Conservation (phyloP, 2,329 filamentous ascomycete genomes). For the Claviceps spartinae region DNA sequence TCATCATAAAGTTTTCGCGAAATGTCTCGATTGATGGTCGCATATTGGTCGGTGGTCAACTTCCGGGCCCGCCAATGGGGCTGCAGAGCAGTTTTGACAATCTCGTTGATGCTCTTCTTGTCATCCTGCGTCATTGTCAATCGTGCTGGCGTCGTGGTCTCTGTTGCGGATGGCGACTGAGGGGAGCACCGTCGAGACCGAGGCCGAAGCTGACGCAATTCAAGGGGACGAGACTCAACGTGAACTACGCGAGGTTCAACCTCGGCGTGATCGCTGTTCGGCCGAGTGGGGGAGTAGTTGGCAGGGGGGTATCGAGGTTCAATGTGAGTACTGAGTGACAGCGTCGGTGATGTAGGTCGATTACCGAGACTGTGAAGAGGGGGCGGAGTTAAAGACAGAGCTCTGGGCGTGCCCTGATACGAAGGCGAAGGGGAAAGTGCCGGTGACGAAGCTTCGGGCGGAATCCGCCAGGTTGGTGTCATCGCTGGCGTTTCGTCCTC, state of each 20-base stretch:
- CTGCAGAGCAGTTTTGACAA: slow-evolving; percentile 72
- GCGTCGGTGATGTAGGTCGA: slow-evolving; percentile 50
- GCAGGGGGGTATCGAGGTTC: slow-evolving; percentile 62
- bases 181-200: slow-evolving; percentile 24
- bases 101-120: slow-evolving; percentile 78
- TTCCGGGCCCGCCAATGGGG: slow-evolving; percentile 70
- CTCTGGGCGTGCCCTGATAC: slow-evolving; percentile 52
- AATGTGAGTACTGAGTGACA: slow-evolving; percentile 56
- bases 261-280: slow-evolving; percentile 32
- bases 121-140: slow-evolving; percentile 58
- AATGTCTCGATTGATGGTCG: slow-evolving; percentile 78
- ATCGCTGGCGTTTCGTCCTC: slow-evolving; percentile 36
- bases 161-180: slow-evolving; percentile 30
- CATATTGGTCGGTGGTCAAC: slow-evolving; percentile 81
- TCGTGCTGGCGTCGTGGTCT: slow-evolving; percentile 56
- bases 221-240: slow-evolving; percentile 22
- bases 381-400: slow-evolving; percentile 55
- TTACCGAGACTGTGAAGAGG: slow-evolving; percentile 40
- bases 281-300: slow-evolving; percentile 52
- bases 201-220: slow-evolving; percentile 39
- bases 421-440: slow-evolving; percentile 51
- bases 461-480: slow-evolving; percentile 17
- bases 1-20: slow-evolving; percentile 78
- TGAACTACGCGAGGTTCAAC: slow-evolving; percentile 22
- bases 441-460: slow-evolving; percentile 40